These are phyloP conservation scores for Fusarium tricinctum DNA, from an alignment of 2,329 filamentous ascomycete species.

Conservation along the genomic window DNA sequence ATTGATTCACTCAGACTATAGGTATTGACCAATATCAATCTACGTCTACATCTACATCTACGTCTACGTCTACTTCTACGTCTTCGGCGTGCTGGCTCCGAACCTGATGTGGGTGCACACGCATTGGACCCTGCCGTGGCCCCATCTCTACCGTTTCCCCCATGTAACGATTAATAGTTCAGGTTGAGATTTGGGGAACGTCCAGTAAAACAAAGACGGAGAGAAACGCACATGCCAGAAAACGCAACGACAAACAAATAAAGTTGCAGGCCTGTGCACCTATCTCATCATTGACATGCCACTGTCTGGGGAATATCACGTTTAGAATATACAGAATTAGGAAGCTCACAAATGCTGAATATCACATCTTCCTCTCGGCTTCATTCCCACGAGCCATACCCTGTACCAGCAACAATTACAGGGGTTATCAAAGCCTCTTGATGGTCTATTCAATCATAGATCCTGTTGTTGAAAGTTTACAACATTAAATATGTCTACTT, in stretches of 20 bases:
- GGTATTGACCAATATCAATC: neutral
- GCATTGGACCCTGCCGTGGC: slow-evolving; percentile 44
- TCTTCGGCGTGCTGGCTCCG: slow-evolving; percentile 43
- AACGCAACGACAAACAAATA: slow-evolving; percentile 48
- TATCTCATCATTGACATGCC: slow-evolving; percentile 47
- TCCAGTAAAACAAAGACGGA: neutral
- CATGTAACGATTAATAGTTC: slow-evolving; percentile 5
- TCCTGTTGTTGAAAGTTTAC: slow-evolving; percentile 11
- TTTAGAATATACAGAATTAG: slow-evolving; percentile 18
- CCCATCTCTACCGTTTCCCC: slow-evolving; percentile 43
- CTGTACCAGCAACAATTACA: slow-evolving; percentile 5
- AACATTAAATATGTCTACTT: slow-evolving; percentile 5
- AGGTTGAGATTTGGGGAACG: slow-evolving; percentile 5
- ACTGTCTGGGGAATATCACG: slow-evolving; percentile 31
- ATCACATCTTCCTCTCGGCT: slow-evolving; percentile 30
- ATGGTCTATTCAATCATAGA: slow-evolving; percentile 8
- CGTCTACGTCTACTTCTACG: slow-evolving; percentile 37
- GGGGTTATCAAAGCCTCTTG: slow-evolving; percentile 6
- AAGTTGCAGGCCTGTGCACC: slow-evolving; percentile 45
- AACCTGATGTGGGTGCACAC: slow-evolving; percentile 41
- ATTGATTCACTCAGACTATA: neutral
- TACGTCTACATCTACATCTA: slow-evolving; percentile 18
- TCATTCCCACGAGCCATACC: slow-evolving; percentile 34
- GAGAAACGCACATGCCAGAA: slow-evolving; percentile 48
- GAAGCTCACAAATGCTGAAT: slow-evolving; percentile 4